Conservation (phyloP, 164 flowering plant genomes). For the Litsea cubeba region DNA sequence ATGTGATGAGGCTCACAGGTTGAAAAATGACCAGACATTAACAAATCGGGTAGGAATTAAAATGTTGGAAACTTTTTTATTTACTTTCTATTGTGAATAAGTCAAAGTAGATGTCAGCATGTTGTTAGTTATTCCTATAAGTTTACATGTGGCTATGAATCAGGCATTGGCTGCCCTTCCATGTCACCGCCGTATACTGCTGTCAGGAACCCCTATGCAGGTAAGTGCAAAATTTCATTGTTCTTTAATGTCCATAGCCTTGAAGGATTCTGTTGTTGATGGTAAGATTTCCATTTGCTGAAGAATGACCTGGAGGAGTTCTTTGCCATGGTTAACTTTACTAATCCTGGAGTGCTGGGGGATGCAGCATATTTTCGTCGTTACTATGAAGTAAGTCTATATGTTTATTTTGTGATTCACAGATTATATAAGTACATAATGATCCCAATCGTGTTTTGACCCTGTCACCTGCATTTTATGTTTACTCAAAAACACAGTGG, state of each 20-base stretch:
- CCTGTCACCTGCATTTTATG: not conserved
- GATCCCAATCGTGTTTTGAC: not conserved
- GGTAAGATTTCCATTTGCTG: not conserved
- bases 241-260: conserved; percentile 3
- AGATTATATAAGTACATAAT: not conserved
- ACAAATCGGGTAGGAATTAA: conserved; percentile 69
- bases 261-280: not conserved
- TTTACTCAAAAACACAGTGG: not conserved
- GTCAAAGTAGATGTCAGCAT: not conserved
- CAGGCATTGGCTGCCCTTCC: conserved; percentile 92
- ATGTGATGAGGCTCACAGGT: conserved; percentile 97
- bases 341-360: conserved; percentile 93
- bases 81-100: not conserved
- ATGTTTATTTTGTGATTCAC: not conserved
- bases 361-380: conserved; percentile 90
- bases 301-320: conserved; percentile 99
- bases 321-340: conserved; percentile 97
- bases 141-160: conserved; percentile 11
- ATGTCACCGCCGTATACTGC: conserved; percentile 76
- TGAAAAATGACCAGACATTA: conserved; percentile 93
- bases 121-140: not conserved
- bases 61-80: not conserved
- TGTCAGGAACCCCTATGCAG: conserved; percentile 99
- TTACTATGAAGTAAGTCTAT: conserved; percentile 70
- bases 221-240: conserved; percentile 27